Base-by-base conservation (phyloP, 352 stramenopile genomes). In the Phytopythium litorale region DNA sequence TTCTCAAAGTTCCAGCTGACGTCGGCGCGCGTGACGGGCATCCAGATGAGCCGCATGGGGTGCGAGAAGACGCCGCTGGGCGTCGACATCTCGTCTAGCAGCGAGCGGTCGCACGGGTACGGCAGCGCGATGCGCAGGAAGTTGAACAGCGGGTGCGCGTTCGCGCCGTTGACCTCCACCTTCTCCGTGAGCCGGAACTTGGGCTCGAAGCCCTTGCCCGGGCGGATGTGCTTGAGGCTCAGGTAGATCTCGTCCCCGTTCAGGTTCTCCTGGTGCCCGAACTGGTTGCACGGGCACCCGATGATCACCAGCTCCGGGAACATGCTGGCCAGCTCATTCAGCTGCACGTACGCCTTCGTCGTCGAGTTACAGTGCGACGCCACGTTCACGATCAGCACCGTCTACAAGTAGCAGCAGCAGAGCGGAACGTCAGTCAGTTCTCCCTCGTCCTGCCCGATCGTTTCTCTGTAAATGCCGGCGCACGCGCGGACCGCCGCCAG, bases 1-100 rank as follows among this genome's bases (percentile, higher is more conserved):
- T 92, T 91, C 65, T 92, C 83, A 72, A 92, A 92, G 66, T 91
- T 92, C 83, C 83, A 92, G 65, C 79, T 89, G 18, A 92, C 71
- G 49, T 92, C 83, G 66, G 81, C 76, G 35, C 83, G 81, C 45
- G 83, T 91, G 42, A 92, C 79, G 23, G 83, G 83, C 83, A 92
- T 92, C 83, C 83, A 92, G 51, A 91, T 89, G 63, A 92, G 79
- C 18, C 81, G 83, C 83, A 92, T 92, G 15, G 81, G 83, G 66
- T 91, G 81, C 42, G 79, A 89, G 67, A 91, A 92, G 42, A 91
- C 81, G 58, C 83, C 83, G 58, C 83, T 87, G 50, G 83, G 81
- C 42, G 72, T 71, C 50, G 81, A 84, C 84, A 92, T 91, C 62
- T 92, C 84, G 63, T 92, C 81, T 65, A 91, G 71, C 56, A 92